These are phyloP conservation scores for Endoconidiophora polonica DNA, from an alignment of 2,329 filamentous ascomycete species.

Conservation along the genomic window DNA sequence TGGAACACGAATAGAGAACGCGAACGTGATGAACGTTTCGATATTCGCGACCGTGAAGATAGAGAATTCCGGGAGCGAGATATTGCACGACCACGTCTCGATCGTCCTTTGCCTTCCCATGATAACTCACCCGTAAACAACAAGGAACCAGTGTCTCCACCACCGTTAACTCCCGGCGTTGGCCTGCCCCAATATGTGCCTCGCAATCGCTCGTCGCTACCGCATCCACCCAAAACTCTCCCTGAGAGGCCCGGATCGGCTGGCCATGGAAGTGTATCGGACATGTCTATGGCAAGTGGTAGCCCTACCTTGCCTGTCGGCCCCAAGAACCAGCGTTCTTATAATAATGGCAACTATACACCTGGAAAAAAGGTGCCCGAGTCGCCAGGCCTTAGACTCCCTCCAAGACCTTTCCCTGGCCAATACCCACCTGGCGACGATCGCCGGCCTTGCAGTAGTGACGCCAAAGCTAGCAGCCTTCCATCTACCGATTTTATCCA, in stretches of 20 bases:
- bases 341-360: constrained; percentile 21
- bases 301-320: constrained; percentile 20
- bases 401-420: constrained; percentile 7
- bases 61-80: constrained; percentile 31
- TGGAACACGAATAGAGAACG: constrained; percentile 38
- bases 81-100: constrained; percentile 32
- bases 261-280: constrained; percentile 19
- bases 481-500: neutral
- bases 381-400: constrained; percentile 33
- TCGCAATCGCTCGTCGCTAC: constrained; percentile 25
- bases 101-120: constrained; percentile 31
- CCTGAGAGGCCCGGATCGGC: constrained; percentile 32
- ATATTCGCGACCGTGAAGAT: constrained; percentile 26
- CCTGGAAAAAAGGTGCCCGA: constrained; percentile 30
- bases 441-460: constrained; percentile 35
- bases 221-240: constrained; percentile 17
- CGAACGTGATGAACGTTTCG: constrained; percentile 31
- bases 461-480: constrained; percentile 28
- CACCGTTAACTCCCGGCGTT: constrained; percentile 33
- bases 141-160: constrained; percentile 29
- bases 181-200: constrained; percentile 27
- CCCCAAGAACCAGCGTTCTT: constrained; percentile 4
- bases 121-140: constrained; percentile 28
- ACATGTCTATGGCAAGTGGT: constrained; percentile 10
- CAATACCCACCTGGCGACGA: constrained; percentile 22